Evolutionary conservation across 768 basidiomycete genomes (phyloP).

Genomic region (Leccinum barrowsii): DNA sequence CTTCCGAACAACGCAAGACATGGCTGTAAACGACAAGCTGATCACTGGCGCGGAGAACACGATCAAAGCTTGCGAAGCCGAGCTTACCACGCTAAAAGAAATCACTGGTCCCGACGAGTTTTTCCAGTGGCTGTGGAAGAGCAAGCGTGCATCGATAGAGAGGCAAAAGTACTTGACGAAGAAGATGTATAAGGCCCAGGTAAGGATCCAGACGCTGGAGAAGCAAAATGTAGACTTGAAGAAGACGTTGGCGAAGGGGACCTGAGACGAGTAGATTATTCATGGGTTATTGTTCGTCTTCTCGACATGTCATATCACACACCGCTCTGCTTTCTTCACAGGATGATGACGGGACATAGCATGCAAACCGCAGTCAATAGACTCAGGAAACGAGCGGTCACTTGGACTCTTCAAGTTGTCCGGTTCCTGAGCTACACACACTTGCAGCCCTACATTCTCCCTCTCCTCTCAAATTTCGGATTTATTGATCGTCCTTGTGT

Average conservation of each 20-base stretch:
- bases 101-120: slow-evolving; percentile 51
- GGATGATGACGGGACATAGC: background rate
- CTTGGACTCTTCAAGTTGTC: too few species aligned
- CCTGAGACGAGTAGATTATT: slow-evolving; percentile 12
- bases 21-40: slow-evolving; percentile 70
- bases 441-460: too few species aligned
- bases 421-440: too few species aligned
- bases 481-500: too few species aligned
- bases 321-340: background rate
- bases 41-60: slow-evolving; percentile 57
- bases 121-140: slow-evolving; percentile 40
- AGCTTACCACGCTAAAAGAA: slow-evolving; percentile 63
- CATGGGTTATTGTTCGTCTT: background rate
- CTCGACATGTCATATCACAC: background rate
- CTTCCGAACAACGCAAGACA: slow-evolving; percentile 80
- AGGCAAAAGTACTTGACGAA: slow-evolving; percentile 66
- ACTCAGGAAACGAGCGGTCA: too few species aligned
- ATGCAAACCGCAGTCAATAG: background rate
- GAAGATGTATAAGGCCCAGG: slow-evolving; percentile 70
- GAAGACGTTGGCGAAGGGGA: slow-evolving; percentile 46
- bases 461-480: too few species aligned
- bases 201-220: slow-evolving; percentile 68
- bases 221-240: slow-evolving; percentile 67
- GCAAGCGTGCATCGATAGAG: slow-evolving; percentile 47
- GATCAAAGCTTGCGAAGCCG: slow-evolving; percentile 71